A percentile compares a stretch with the other conserved stretches of the same genome.
These are phyloP conservation scores for Saccharomycopsis hybrid DNA, from an alignment of 1,139 yeast genomes.

Conservation along the genomic window DNA sequence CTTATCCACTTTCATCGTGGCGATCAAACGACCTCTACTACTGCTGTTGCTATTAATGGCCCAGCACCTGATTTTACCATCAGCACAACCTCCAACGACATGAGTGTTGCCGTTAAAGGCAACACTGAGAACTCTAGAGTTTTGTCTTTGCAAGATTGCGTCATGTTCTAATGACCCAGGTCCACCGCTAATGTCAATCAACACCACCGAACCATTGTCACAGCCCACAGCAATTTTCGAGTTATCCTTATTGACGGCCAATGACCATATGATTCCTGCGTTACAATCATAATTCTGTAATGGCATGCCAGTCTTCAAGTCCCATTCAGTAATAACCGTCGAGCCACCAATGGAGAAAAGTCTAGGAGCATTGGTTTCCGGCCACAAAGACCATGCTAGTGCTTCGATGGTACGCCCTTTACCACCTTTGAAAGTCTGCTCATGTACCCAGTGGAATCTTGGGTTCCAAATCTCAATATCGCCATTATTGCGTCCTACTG, in stretches of 20 bases:
- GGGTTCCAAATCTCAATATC: conserved; percentile 98
- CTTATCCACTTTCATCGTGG: conserved; percentile 78
- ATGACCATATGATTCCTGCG: conserved; percentile 91
- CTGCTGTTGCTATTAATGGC: conserved; percentile 29
- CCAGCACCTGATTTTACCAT: conserved; percentile 90
- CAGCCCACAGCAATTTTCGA: conserved; percentile 82
- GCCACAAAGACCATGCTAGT: conserved; percentile 54
- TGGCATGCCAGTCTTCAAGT: conserved; percentile 67
- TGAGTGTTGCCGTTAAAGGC: conserved; percentile 62
- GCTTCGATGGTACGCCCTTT: conserved; percentile 85
- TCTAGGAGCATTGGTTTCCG: conserved; percentile 49
- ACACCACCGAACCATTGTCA: conserved; percentile 87
- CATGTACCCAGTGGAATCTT: conserved; percentile 49
- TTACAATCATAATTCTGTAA: conserved; percentile 77
- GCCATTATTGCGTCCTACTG: conserved; percentile 92
- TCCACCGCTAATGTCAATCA: conserved; percentile 80
- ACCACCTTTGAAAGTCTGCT: conserved; percentile 70
- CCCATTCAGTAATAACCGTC: conserved; percentile 90
- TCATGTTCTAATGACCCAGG: conserved; percentile 74
- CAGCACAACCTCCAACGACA: conserved; percentile 91
- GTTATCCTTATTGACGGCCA: conserved; percentile 59
- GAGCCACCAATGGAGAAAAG: conserved; percentile 94
- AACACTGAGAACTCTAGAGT: conserved; percentile 70
- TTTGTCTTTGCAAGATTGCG: conserved; percentile 75
- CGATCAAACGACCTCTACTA: conserved; percentile 49